phyloP scores from a whole-genome alignment of 352 stramenopile species.

The Phytopythium aichiense region DNA sequence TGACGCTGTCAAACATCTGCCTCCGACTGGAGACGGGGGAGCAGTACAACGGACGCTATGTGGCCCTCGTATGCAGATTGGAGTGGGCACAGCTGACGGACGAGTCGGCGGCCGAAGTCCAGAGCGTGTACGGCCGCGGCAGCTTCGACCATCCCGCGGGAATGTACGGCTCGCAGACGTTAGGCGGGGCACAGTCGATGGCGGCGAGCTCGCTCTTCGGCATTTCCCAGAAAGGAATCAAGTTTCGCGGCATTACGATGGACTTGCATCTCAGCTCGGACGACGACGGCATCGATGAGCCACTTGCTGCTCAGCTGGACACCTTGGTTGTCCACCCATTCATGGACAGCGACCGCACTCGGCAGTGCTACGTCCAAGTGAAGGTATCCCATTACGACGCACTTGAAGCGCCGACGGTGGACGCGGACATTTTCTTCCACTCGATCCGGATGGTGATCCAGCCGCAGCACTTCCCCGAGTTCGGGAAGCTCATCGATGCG shows the following conservation, averaged over 20 bases:
- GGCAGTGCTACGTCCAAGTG: conserved; percentile 79
- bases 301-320: conserved; percentile 19
- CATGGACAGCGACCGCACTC: conserved; percentile 52
- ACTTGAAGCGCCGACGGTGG: conserved; percentile 61
- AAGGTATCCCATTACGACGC: conserved; percentile 80
- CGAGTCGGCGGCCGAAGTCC: conserved; percentile 72
- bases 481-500: conserved; percentile 66
- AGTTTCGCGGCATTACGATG: conserved; percentile 80
- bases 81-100: conserved; percentile 84
- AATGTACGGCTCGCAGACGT: conserved; percentile 28
- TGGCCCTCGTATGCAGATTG: conserved; percentile 68
- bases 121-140: conserved; percentile 59
- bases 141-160: conserved; percentile 26
- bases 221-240: conserved; percentile 82
- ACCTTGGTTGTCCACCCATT: conserved; percentile 60
- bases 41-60: conserved; percentile 49
- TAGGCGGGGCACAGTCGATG: conserved; percentile 65
- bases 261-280: conserved; percentile 68
- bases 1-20: conserved; percentile 86
- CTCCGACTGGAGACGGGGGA: conserved; percentile 68
- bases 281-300: conserved; percentile 35
- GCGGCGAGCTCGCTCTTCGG: conserved; percentile 75
- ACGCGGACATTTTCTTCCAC: conserved; percentile 83
- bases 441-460: conserved; percentile 75
- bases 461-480: conserved; percentile 71